These are phyloP conservation scores for Chaetomium cochliodes DNA, from an alignment of 495 filamentous ascomycete genomes.

Conservation along the genomic window DNA sequence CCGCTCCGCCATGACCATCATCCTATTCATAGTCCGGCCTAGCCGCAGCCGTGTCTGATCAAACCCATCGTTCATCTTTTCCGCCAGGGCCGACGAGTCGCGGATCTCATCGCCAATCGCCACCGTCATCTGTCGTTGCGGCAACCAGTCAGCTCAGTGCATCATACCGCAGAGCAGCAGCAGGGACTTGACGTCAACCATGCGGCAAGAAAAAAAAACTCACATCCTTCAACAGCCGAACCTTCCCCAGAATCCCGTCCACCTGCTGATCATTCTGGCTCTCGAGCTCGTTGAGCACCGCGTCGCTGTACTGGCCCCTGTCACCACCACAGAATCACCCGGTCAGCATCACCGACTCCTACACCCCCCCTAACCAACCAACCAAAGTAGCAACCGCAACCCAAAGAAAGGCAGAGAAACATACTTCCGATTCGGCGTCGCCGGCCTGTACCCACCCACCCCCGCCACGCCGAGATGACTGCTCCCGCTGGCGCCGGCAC, in stretches of 20 bases:
- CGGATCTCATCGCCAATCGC: slow-evolving; percentile 95
- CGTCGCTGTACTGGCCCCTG: slow-evolving; percentile 87
- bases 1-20: slow-evolving; percentile 91
- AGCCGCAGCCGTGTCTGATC: slow-evolving; percentile 77
- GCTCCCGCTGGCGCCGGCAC: slow-evolving; percentile 23
- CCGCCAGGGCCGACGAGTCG: slow-evolving; percentile 75
- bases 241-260: slow-evolving; percentile 86
- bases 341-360: too few relatives aligned
- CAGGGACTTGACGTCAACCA: too few relatives aligned
- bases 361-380: not conserved
- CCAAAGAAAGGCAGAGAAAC: slow-evolving; percentile 19
- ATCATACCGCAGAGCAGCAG: too few relatives aligned
- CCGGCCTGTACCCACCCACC: slow-evolving; percentile 50
- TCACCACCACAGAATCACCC: not conserved
- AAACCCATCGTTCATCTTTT: slow-evolving; percentile 89
- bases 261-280: slow-evolving; percentile 92
- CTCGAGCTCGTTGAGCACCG: slow-evolving; percentile 89
- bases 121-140: slow-evolving; percentile 69
- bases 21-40: slow-evolving; percentile 90
- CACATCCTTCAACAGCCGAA: slow-evolving; percentile 89
- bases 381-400: too few relatives aligned
- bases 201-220: too few relatives aligned
- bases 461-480: slow-evolving; percentile 37
- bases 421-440: slow-evolving; percentile 82
- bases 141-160: not conserved